Evolutionary conservation across 331 rosid genomes (phyloP), one percentile per base, ranked within the genome.

Genomic region (Quercus tomentella): DNA sequence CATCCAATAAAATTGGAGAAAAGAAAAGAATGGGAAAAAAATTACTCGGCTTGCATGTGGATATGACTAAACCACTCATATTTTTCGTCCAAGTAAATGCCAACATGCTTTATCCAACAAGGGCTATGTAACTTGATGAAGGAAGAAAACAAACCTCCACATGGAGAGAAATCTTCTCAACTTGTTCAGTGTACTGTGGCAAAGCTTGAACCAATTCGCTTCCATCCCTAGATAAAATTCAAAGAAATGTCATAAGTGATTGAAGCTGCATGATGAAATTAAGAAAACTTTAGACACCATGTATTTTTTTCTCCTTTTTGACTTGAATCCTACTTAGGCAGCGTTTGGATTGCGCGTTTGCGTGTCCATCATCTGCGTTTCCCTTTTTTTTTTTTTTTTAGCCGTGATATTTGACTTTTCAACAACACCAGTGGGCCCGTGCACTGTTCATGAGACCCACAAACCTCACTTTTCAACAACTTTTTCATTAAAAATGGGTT

Each of bases 171-270:
- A 95, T 89, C 89, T 91, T 93, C 69, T 91, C 99, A 83, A 95
- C 85, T 87, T 91, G 97, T 83, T 95, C 98, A 33, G 98, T 93
- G 82, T 95, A 95, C 43, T 93, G 97, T 72, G 99, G 99, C 87
- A 95, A 85, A 72, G 97, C 97, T 89, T 95, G 99, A 80, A 95
- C 97, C 99, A 93, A 21, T 82, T 95, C 96, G 70, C 77, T 67
- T 31, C 97, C 96, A 79, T 93, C 97, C 86, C 99, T 95, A 84
- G 86, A 63, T 4, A 77, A 76, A 82, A 71, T 70, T 10, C 77
- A 82, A 80, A 8, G 49, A 41, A 72, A 68, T 4, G 65, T 84
- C 25, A 79, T 15, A 76, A 70, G 66, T 65, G 37, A 33, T 4
- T 43, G 77, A 33, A 62, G 14, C n/a, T 31, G 20, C 10, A 77